phyloP scores from a whole-genome alignment of 139 green algal species.

The Chlamydomonas incerta region DNA sequence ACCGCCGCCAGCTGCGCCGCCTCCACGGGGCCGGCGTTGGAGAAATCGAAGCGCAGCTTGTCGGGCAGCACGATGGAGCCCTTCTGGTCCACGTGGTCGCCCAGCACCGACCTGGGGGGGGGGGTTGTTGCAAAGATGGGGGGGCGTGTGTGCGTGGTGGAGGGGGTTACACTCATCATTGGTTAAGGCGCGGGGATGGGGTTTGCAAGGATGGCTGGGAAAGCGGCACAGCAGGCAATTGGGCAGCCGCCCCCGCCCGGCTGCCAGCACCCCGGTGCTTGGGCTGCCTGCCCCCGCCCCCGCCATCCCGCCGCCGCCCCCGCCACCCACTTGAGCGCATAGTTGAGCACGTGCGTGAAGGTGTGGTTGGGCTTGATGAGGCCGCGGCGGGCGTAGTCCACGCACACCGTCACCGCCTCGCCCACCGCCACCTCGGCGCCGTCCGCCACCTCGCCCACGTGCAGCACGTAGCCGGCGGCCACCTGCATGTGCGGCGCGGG shows the following conservation, averaged over 20 bases:
- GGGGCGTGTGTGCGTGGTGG: no score
- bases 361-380: slow-evolving; percentile 97
- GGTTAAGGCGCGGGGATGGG: no score
- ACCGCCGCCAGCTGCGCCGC: slow-evolving; percentile 52
- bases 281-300: background rate
- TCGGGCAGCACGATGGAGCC: slow-evolving; percentile 94
- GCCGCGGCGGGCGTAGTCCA: slow-evolving; percentile 87
- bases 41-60: slow-evolving; percentile 98
- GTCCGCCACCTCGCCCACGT: slow-evolving; percentile 69
- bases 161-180: background rate
- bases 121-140: background rate
- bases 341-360: slow-evolving; percentile 98
- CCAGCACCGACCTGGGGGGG: slow-evolving; percentile 73
- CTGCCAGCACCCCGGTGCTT: no score
- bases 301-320: background rate
- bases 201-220: no score
- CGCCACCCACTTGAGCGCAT: slow-evolving; percentile 75
- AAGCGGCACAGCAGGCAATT: no score
- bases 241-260: no score
- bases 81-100: slow-evolving; percentile 97
- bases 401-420: slow-evolving; percentile 69
- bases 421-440: slow-evolving; percentile 64
- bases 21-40: slow-evolving; percentile 82
- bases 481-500: slow-evolving; percentile 49
- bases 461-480: slow-evolving; percentile 97